phyloP scores from a whole-genome alignment of 192 early-diverging fungal genomes.

The Coemansia sp. region DNA sequence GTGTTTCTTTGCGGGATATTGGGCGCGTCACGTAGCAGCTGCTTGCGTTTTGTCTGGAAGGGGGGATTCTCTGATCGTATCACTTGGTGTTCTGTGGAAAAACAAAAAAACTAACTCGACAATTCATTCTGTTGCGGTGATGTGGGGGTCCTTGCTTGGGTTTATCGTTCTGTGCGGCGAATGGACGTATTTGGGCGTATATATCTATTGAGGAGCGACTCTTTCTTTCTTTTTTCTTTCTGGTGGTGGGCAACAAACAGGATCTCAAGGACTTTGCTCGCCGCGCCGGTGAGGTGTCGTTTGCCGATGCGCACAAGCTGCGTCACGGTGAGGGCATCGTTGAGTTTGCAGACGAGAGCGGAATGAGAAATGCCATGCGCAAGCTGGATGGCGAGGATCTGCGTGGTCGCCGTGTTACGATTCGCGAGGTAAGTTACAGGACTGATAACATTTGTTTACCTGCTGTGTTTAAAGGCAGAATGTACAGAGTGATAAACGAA shows the following conservation, averaged over 20 bases:
- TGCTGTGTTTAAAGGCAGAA: not conserved
- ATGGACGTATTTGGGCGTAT: not conserved
- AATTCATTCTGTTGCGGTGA: too few relatives aligned
- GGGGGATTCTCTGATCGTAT: too few relatives aligned
- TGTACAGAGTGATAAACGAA: too few relatives aligned
- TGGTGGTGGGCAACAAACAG: constrained; percentile 50
- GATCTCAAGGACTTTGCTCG: constrained; percentile 96
- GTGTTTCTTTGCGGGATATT: too few relatives aligned
- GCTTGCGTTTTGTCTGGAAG: too few relatives aligned
- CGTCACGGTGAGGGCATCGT: constrained; percentile 86
- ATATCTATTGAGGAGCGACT: not conserved
- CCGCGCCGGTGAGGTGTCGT: constrained; percentile 91
- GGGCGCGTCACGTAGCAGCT: too few relatives aligned
- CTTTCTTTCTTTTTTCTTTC: constrained; percentile 10
- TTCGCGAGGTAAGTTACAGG: constrained; percentile 70
- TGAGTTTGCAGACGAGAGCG: constrained; percentile 78
- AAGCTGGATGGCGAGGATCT: constrained; percentile 78
- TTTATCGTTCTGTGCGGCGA: not conserved
- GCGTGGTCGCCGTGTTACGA: constrained; percentile 64
- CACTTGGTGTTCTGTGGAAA: too few relatives aligned
- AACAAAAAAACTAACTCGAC: too few relatives aligned
- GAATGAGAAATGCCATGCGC: constrained; percentile 82
- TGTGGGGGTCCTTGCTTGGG: too few relatives aligned
- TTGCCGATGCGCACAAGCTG: constrained; percentile 85
- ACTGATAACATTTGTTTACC: not conserved